A percentile compares a stretch with the other conserved stretches of the same genome.
Conservation (phyloP, 2,329 filamentous ascomycete species). For the Lecanoromycetidae sp. region DNA sequence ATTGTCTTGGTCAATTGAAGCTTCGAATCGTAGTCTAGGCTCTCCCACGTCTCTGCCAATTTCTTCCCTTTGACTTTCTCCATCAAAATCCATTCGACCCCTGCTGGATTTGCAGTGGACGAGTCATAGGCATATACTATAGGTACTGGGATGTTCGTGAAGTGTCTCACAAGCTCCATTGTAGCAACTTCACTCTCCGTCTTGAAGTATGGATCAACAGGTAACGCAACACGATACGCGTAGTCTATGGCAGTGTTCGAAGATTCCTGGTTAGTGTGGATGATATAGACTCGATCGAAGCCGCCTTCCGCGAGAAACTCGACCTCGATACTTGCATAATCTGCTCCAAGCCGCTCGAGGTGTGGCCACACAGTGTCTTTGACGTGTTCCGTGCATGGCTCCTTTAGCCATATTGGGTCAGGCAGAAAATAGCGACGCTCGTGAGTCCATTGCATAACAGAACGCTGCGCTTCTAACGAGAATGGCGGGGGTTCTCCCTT, state of each 20-base stretch:
- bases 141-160: slow-evolving; percentile 27
- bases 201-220: slow-evolving; percentile 28
- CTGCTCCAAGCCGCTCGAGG: background rate
- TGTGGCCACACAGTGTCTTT: background rate
- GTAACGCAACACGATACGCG: slow-evolving; percentile 29
- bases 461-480: background rate
- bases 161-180: slow-evolving; percentile 24
- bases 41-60: slow-evolving; percentile 23
- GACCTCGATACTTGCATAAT: background rate
- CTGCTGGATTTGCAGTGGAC: slow-evolving; percentile 26
- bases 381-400: background rate
- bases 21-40: slow-evolving; percentile 26
- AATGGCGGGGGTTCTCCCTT: background rate
- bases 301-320: slow-evolving; percentile 13
- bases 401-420: background rate
- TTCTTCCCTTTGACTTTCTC: slow-evolving; percentile 22
- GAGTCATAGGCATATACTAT: slow-evolving; percentile 26
- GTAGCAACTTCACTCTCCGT: slow-evolving; percentile 31
- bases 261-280: background rate
- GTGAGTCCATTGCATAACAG: background rate
- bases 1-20: slow-evolving; percentile 21
- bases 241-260: background rate
- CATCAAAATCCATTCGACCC: slow-evolving; percentile 34
- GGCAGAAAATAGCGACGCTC: background rate
- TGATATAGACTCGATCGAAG: slow-evolving; percentile 18